Base-by-base conservation (phyloP, 202 grass and related monocot species). In the Zizania palustris region DNA sequence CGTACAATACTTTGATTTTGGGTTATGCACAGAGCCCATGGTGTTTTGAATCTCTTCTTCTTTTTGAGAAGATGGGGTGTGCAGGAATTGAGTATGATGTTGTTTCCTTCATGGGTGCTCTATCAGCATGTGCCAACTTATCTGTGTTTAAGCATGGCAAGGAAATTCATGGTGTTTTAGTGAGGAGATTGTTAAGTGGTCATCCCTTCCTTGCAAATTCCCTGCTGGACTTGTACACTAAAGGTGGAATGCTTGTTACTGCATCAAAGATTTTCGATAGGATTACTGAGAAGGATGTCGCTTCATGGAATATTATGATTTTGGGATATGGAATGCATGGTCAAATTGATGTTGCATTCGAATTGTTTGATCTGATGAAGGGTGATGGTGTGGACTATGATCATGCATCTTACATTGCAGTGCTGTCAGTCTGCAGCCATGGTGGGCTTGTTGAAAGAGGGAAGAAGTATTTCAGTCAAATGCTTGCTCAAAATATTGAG, bases 231-330 rank as follows among this genome's bases (percentile, higher is more conserved):
- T 75, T 93, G 43, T 97, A 97, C 57, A 69, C 82, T 22, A 97
- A 93, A 93, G 88, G 88, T 37, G 94, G 91, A 76, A 90, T 85
- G 79, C 79, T 93, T 39, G 79, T 84, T 49, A 81, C 84, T 58
- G 89, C 88, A 51, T 90, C 34, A n/a, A 97, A 76, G 75, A 85
- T 97, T 15, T 93, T 97, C 45, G 67, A 53, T 75, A 86, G 80
- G 75, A 92, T 90, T 54, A 67, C 55, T 12, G 41, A 66, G 21
- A 93, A 81, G 83, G 85, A 93, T 84, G 91, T 86, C 4, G 86
- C 89, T 44, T 93, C 94, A 36, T 97, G 94, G 94, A 97, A 93
- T 77, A 85, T 82, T 69, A 82, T 97, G 80, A 90, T 97, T 42
- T 77, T 93, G 76, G 94, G 94, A 33, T 86, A 92, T 74, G 89